These are phyloP conservation scores for Trichoderma sp. DNA, from an alignment of 2,329 filamentous ascomycete species.

Conservation along the genomic window DNA sequence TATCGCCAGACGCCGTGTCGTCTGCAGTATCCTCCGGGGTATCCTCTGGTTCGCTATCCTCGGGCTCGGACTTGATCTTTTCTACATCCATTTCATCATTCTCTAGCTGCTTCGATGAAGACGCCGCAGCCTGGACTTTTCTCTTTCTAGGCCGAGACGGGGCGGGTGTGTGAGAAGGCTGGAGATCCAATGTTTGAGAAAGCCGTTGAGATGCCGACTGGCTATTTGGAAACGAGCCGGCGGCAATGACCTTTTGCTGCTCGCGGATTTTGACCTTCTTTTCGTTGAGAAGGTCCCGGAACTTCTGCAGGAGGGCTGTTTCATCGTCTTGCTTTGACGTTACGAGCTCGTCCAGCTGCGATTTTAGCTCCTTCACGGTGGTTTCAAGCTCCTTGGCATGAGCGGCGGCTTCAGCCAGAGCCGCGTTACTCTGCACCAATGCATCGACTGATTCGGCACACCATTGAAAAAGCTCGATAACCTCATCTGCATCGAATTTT, in stretches of 20 bases:
- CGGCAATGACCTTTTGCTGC: constrained; percentile 63
- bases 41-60: constrained; percentile 45
- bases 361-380: constrained; percentile 59
- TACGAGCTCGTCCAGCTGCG: constrained; percentile 66
- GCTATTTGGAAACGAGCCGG: constrained; percentile 35
- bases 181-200: constrained; percentile 32
- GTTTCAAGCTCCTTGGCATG: constrained; percentile 53
- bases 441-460: constrained; percentile 59
- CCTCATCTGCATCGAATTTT: constrained; percentile 55
- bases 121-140: constrained; percentile 46
- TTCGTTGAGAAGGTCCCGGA: constrained; percentile 69
- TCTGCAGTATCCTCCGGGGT: constrained; percentile 40
- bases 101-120: constrained; percentile 42
- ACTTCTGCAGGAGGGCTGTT: constrained; percentile 66
- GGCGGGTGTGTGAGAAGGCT: constrained; percentile 34
- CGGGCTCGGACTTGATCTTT: constrained; percentile 37
- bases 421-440: constrained; percentile 47
- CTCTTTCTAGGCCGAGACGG: constrained; percentile 52
- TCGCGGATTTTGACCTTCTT: constrained; percentile 80
- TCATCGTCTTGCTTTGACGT: constrained; percentile 68
- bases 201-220: constrained; percentile 32
- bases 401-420: constrained; percentile 46
- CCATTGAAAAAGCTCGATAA: constrained; percentile 70
- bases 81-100: constrained; percentile 55
- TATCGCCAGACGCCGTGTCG: constrained; percentile 44